phyloP scores from a whole-genome alignment of 1,284 basidiomycete species.

The Cystobasidiaceae sp. region DNA sequence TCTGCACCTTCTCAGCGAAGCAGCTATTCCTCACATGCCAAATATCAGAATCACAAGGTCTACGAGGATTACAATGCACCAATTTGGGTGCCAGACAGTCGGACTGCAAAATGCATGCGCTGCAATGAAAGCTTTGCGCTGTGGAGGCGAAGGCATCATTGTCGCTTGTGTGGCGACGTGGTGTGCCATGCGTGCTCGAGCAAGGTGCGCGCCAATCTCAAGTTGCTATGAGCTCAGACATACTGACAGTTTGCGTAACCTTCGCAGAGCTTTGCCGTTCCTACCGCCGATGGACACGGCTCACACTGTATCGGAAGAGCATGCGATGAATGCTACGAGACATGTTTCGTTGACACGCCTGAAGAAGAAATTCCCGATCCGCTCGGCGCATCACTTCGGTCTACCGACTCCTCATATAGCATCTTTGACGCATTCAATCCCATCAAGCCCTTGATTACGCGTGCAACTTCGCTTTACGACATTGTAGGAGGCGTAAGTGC shows the following conservation, averaged over 20 bases:
- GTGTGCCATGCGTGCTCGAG: conserved; percentile 78
- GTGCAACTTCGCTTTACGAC: conserved; percentile 6
- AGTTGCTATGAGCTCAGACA: background rate
- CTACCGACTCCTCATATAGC: background rate
- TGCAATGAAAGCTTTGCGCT: conserved; percentile 73
- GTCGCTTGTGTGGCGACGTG: conserved; percentile 78
- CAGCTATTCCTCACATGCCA: conserved; percentile 3
- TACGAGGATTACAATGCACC: conserved; percentile 86
- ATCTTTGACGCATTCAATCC: conserved; percentile 11
- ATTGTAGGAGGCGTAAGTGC: background rate
- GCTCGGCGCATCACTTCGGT: background rate
- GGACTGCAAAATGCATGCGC: conserved; percentile 72
- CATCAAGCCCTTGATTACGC: background rate
- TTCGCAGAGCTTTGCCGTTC: conserved; percentile 22
- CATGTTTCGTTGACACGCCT: conserved; percentile 40
- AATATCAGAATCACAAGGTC: conserved; percentile 30
- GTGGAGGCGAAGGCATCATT: conserved; percentile 79
- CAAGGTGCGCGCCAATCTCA: conserved; percentile 54
- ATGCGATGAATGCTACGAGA: conserved; percentile 77
- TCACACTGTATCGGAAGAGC: conserved; percentile 55
- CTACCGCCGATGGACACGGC: background rate
- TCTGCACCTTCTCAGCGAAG: background rate
- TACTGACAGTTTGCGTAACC: background rate
- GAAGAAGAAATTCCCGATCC: background rate
- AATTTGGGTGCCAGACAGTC: conserved; percentile 84